Evolutionary conservation across 2,329 filamentous ascomycete genomes (phyloP).

Genomic region (Calonectria crousiana): DNA sequence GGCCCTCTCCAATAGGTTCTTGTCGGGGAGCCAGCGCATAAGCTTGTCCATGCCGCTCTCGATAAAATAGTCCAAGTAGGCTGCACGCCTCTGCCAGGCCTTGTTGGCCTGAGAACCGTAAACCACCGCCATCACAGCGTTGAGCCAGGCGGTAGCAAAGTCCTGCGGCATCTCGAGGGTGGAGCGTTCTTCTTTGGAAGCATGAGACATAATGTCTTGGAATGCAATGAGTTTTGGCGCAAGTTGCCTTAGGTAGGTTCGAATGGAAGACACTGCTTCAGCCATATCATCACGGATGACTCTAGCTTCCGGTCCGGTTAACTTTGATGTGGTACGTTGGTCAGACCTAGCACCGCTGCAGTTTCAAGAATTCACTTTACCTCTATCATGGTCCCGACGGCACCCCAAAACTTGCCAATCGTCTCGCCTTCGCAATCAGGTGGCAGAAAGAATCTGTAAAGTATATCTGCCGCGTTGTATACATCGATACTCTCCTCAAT

Average conservation of each 20-base stretch:
- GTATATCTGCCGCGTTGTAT: slow-evolving; percentile 54
- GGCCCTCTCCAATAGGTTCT: slow-evolving; percentile 50
- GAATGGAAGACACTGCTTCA: slow-evolving; percentile 28
- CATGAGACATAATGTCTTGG: slow-evolving; percentile 44
- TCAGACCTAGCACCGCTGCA: background rate
- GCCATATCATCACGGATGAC: background rate
- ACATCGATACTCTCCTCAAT: slow-evolving; percentile 53
- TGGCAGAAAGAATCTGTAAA: slow-evolving; percentile 60
- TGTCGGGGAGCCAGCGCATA: slow-evolving; percentile 48
- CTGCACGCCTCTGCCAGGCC: slow-evolving; percentile 47
- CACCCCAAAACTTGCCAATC: slow-evolving; percentile 58
- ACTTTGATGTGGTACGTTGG: slow-evolving; percentile 26
- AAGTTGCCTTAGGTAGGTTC: slow-evolving; percentile 38
- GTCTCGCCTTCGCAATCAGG: slow-evolving; percentile 51
- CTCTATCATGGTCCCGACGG: slow-evolving; percentile 46
- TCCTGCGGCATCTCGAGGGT: slow-evolving; percentile 50
- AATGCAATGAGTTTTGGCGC: slow-evolving; percentile 44
- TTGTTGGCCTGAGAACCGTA: slow-evolving; percentile 37
- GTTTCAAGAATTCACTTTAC: slow-evolving; percentile 38
- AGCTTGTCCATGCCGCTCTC: slow-evolving; percentile 52
- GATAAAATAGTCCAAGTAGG: slow-evolving; percentile 47
- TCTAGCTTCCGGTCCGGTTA: slow-evolving; percentile 14
- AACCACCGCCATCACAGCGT: slow-evolving; percentile 54
- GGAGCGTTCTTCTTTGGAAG: slow-evolving; percentile 43
- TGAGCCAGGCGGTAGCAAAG: slow-evolving; percentile 56